phyloP scores from a whole-genome alignment of 176 grass and related monocot genomes.

The Rhynchospora pubera region DNA sequence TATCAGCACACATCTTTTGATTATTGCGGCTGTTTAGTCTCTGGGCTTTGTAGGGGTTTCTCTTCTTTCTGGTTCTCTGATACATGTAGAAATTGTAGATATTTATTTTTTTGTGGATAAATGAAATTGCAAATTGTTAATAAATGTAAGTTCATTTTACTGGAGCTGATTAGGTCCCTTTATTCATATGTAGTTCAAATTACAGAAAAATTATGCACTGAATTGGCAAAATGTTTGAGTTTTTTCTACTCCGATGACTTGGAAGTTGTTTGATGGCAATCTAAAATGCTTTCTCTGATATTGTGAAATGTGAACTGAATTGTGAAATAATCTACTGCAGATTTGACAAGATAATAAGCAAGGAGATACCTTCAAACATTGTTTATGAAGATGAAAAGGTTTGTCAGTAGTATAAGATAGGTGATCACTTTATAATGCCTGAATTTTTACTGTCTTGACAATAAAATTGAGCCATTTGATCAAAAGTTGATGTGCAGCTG shows the following conservation, averaged over 20 bases:
- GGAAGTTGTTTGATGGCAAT: background rate
- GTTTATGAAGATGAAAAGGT: slow-evolving; percentile 92
- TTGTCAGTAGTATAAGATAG: background rate
- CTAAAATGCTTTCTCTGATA: background rate
- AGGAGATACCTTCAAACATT: slow-evolving; percentile 58
- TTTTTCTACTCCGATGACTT: background rate
- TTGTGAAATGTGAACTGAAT: background rate
- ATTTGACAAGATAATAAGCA: slow-evolving; percentile 71
- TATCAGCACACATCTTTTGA: background rate
- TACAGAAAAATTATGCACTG: background rate
- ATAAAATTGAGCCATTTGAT: background rate
- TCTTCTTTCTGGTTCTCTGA: background rate
- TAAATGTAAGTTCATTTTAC: background rate
- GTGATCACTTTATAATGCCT: background rate
- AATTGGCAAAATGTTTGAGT: background rate
- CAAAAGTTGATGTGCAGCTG: too few species aligned
- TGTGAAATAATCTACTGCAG: too few species aligned
- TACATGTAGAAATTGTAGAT: too few species aligned
- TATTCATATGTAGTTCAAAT: background rate
- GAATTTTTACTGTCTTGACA: background rate
- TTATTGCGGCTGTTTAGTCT: background rate
- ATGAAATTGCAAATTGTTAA: background rate
- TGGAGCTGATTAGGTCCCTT: background rate
- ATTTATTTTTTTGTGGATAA: background rate
- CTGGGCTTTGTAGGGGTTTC: background rate